Evolutionary conservation across 495 filamentous ascomycete genomes (phyloP).

Genomic region (Neurospora sp.): DNA sequence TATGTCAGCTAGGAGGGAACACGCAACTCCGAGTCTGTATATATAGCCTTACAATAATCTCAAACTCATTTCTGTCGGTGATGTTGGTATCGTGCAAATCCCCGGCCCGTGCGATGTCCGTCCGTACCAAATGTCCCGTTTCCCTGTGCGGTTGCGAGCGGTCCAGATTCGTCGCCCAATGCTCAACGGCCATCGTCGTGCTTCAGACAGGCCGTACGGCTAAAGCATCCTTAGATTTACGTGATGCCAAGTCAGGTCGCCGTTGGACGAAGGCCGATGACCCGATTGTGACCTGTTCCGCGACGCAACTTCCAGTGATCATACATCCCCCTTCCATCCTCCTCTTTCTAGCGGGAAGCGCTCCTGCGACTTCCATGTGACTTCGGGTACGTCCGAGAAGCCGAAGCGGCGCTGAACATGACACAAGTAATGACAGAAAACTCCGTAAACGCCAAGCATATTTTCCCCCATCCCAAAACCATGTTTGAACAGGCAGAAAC

Average conservation of each 20-base stretch:
- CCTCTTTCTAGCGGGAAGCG: neutral
- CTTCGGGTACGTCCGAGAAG: neutral
- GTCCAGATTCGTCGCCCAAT: neutral
- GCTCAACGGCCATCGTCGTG: neutral
- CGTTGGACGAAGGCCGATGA: neutral
- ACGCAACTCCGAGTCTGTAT: neutral
- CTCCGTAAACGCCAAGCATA: neutral
- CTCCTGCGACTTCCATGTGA: neutral
- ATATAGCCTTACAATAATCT: neutral
- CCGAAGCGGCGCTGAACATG: neutral
- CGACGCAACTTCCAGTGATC: too few relatives aligned
- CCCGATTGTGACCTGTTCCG: neutral
- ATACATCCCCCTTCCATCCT: neutral
- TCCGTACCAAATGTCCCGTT: neutral
- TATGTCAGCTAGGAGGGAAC: neutral
- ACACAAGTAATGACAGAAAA: neutral
- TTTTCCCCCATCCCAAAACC: neutral
- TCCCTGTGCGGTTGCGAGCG: neutral
- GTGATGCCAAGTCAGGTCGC: neutral
- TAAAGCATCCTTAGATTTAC: neutral
- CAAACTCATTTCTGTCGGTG: neutral
- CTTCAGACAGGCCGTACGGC: neutral
- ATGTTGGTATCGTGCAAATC: neutral
- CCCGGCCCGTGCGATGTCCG: neutral
- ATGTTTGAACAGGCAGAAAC: neutral